Evolutionary conservation across 768 basidiomycete species (phyloP), one percentile per base, ranked within the genome.

Genomic region (Lactarius hatsudake): DNA sequence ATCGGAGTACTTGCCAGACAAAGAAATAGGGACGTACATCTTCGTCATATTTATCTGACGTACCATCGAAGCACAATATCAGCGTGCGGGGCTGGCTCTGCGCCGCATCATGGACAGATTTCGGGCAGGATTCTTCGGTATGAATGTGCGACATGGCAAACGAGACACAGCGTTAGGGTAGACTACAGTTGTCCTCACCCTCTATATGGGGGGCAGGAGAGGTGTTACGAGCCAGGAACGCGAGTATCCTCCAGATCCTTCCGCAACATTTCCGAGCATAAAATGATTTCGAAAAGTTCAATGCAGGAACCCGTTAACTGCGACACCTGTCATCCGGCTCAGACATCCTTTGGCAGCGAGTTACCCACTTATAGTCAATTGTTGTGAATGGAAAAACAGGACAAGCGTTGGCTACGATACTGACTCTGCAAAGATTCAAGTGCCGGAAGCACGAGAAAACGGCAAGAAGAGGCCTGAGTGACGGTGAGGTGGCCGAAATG

Each of bases 51-150:
- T 58, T 32, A 23, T 67, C 59, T 34, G 66, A 34, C 8, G 66
- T 67, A 1, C 66, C 66, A 48, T 67, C 66, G 45, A 67, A 67
- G 61, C 66, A 67, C n/a, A 67, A 43, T 28, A 67, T 61, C 13
- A 63, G 32, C 34, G 61, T 63, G 61, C 66, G 66, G 20, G 55
- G 48, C 36, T 53, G 57, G 23, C 62, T 23, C 20, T 8, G 15
- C 18, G 4, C 8, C 3, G 30, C 1, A 34, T 34, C 32, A 30
- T 30, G 8, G 30, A 55, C 17, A 17, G 26, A 0, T n/a, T 10
- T n/a, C 9, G 45, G n/a, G 45, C 45, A n/a, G n/a, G n/a, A 3
- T 17, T 0, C 3, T 4, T 48, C 0, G 2, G 45, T 23, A 23
- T n/a, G n/a, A 48, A 48, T 10, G n/a, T 48, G 45, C n/a, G 45